Percentiles rank a stretch among this genome's conserved stretches.
These are phyloP conservation scores for Xylaria polymorpha DNA, from an alignment of 2,329 filamentous ascomycete species.

Conservation along the genomic window DNA sequence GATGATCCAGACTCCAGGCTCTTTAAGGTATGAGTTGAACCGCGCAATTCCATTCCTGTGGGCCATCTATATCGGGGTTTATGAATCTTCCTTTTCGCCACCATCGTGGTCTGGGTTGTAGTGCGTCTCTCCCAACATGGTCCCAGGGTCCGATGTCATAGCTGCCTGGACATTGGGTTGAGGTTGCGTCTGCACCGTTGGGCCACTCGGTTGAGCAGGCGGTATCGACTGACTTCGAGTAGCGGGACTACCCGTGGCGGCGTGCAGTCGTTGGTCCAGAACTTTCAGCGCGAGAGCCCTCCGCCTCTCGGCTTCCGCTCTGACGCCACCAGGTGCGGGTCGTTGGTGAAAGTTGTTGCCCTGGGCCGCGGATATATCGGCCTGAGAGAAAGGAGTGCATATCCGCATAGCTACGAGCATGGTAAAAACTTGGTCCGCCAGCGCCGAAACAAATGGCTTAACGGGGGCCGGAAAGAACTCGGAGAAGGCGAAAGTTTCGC, in stretches of 20 bases:
- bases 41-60: conserved; percentile 24
- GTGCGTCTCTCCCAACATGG: conserved; percentile 75
- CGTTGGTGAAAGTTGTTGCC: conserved; percentile 70
- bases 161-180: conserved; percentile 66
- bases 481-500: conserved; percentile 94
- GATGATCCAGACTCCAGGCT: conserved; percentile 38
- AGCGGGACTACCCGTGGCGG: conserved; percentile 72
- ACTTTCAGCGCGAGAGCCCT: conserved; percentile 90
- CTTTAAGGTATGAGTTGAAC: conserved; percentile 19
- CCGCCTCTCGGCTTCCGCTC: conserved; percentile 91
- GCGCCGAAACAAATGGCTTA: conserved; percentile 78
- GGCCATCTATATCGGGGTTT: conserved; percentile 18
- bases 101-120: conserved; percentile 73
- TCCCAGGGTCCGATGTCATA: conserved; percentile 65
- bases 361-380: conserved; percentile 80
- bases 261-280: conserved; percentile 89
- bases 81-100: conserved; percentile 50
- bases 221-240: conserved; percentile 54
- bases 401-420: conserved; percentile 79
- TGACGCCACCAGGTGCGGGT: conserved; percentile 73
- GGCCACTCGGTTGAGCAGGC: conserved; percentile 62
- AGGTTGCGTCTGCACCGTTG: conserved; percentile 68
- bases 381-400: conserved; percentile 85
- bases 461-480: conserved; percentile 91
- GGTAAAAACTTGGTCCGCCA: conserved; percentile 81